Conservation (phyloP, 148 eudicot species). For the Chenopodium berlandieri region DNA sequence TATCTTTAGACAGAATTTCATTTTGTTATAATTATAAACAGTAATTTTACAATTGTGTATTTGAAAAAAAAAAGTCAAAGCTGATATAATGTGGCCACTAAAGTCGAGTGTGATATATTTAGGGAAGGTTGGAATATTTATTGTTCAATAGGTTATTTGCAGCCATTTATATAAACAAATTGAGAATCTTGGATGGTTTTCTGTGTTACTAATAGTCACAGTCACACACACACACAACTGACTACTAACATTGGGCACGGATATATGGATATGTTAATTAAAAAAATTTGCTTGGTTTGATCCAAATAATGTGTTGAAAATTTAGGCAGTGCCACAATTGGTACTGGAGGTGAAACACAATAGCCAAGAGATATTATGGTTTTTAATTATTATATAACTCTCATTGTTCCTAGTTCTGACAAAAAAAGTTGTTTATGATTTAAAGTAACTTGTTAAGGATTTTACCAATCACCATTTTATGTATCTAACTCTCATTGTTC, state of each 20-base stretch:
- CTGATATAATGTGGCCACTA: background rate
- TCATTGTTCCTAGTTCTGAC: no score
- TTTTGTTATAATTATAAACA: no score
- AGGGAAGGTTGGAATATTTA: background rate
- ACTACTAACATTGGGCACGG: background rate
- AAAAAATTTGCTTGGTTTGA: background rate
- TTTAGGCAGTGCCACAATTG: background rate
- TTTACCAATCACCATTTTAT: background rate
- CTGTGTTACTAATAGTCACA: background rate
- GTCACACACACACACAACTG: background rate
- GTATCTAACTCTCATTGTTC: slow-evolving; percentile 12
- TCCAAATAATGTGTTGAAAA: background rate
- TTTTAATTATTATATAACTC: no score
- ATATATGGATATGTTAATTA: background rate
- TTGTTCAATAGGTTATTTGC: background rate
- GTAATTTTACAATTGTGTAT: no score
- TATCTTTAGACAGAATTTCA: no score
- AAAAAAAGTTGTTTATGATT: no score
- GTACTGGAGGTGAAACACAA: background rate
- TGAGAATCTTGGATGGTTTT: no score
- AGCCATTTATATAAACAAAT: no score
- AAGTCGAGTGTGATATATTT: background rate
- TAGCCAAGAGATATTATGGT: background rate
- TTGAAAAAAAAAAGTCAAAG: background rate
- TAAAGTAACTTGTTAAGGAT: background rate